Evolutionary conservation across 2,329 filamentous ascomycete genomes (phyloP), one percentile per base, ranked within the genome.

Genomic region (Setomelanomma holmii): DNA sequence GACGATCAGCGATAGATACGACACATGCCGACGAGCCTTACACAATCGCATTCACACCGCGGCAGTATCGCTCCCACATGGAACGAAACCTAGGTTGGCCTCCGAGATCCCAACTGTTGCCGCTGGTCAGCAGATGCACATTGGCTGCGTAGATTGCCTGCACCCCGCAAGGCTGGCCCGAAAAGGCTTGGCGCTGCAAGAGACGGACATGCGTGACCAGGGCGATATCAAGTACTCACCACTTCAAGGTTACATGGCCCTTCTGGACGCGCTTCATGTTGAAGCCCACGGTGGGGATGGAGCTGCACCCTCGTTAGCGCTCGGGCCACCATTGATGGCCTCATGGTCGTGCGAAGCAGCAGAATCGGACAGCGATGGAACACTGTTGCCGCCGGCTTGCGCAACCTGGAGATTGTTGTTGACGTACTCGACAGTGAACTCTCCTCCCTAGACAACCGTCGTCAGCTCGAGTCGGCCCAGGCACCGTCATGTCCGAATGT

Each of bases 21-120:
- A 38, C 42, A 64, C 42, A 51, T 52, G 59, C 49, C 49, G 44
- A 44, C 40, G 43, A 57, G 30, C 42, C 82, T 75, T 82, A 88
- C 84, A 99, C 90, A 66, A 99, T 97, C 65, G 93, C 93, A 78
- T 96, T 96, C 64, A 98, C 95, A 45, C 92, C 95, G 60, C 93
- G 91, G 78, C 95, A 98, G 77, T 99, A 99, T 71, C 95, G 85
- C 82, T 99, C 95, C 95, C 95, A 99, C 95, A 99, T 99, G 65
- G 91, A 90, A 71, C 95, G 90, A 80, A 98, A 99, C 62, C 93
- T 86, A 66, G 95, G 93, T 79, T 99, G 95, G 47, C 95, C 95
- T 66, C 95, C 95, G 60, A 99, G 86, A 80, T 99, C 95, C 95
- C 95, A 99, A 78, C 86, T 88, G 64, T 60, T 56, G 62, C 56